These are phyloP conservation scores for Allium fistulosum DNA, from an alignment of 106 monocot genomes.

Conservation along the genomic window DNA sequence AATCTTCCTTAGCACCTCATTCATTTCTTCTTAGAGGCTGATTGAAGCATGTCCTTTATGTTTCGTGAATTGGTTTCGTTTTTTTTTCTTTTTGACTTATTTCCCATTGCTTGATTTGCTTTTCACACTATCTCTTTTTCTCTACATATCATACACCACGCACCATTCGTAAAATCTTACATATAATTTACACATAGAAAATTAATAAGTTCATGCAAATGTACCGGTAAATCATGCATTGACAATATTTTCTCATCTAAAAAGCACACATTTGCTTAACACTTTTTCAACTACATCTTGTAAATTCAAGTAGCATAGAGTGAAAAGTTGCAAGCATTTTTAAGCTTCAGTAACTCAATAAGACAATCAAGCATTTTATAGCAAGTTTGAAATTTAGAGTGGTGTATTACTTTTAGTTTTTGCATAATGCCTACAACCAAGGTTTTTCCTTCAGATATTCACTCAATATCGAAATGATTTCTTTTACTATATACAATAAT, in stretches of 20 bases:
- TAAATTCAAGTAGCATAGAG: slow-evolving; percentile 29
- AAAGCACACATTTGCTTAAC: slow-evolving; percentile 9
- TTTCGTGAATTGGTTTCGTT: slow-evolving; percentile 38
- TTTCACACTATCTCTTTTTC: slow-evolving; percentile 20
- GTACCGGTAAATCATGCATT: too few relatives aligned
- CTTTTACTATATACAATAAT: slow-evolving; percentile 72
- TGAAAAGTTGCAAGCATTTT: too few relatives aligned
- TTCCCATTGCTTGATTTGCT: slow-evolving; percentile 28
- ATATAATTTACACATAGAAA: too few relatives aligned
- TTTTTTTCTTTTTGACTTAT: slow-evolving; percentile 45
- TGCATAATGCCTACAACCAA: slow-evolving; percentile 62
- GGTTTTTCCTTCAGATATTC: slow-evolving; percentile 79
- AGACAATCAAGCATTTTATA: too few relatives aligned
- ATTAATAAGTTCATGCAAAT: too few relatives aligned
- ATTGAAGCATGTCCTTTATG: slow-evolving; percentile 62
- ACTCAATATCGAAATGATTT: slow-evolving; percentile 54
- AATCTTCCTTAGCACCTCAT: too few relatives aligned
- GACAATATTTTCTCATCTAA: too few relatives aligned
- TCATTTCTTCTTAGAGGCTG: slow-evolving; percentile 29
- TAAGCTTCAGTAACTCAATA: too few relatives aligned
- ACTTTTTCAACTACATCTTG: slow-evolving; percentile 14
- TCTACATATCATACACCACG: slow-evolving; percentile 18
- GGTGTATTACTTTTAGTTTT: slow-evolving; percentile 49
- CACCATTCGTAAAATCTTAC: too few relatives aligned
- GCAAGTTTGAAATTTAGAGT: not conserved